These are phyloP conservation scores for Cyclospora cayetanensis DNA, from an alignment of 169 alveolate species.

Conservation along the genomic window DNA sequence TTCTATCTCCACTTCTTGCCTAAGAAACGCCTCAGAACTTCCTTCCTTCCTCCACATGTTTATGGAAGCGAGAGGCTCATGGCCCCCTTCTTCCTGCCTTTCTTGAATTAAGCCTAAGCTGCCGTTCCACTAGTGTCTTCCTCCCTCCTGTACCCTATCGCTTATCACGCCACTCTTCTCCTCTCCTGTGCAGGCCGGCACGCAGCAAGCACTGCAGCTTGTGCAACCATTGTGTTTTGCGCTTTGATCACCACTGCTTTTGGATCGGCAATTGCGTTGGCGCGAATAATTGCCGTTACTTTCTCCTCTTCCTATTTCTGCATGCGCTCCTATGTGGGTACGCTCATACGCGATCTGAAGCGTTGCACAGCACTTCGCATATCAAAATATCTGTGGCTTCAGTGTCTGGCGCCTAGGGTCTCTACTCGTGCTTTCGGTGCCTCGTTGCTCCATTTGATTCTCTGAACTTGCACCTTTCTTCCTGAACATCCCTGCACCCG, in stretches of 20 bases:
- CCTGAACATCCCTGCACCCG: not conserved
- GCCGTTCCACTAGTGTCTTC: not conserved
- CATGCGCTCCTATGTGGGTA: not conserved
- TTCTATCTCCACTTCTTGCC: too few relatives aligned
- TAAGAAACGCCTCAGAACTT: too few relatives aligned
- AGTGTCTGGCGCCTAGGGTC: too few relatives aligned
- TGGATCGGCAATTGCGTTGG: conserved; percentile 87
- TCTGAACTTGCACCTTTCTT: not conserved
- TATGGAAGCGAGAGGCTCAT: too few relatives aligned
- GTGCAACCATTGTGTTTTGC: conserved; percentile 83
- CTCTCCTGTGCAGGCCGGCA: conserved; percentile 76
- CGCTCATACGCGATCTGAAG: not conserved
- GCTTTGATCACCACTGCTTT: conserved; percentile 89
- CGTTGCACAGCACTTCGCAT: not conserved
- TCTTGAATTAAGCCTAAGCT: too few relatives aligned
- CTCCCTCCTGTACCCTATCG: not conserved
- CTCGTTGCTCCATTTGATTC: not conserved
- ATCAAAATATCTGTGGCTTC: too few relatives aligned
- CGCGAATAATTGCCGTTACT: not conserved
- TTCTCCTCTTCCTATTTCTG: not conserved
- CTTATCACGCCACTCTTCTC: not conserved
- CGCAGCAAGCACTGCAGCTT: conserved; percentile 84
- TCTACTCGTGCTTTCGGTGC: too few relatives aligned
- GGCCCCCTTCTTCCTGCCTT: too few relatives aligned
- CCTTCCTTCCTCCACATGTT: too few relatives aligned